Evolutionary conservation across 1,284 basidiomycete genomes (phyloP).

Genomic region (Tilletia caries): DNA sequence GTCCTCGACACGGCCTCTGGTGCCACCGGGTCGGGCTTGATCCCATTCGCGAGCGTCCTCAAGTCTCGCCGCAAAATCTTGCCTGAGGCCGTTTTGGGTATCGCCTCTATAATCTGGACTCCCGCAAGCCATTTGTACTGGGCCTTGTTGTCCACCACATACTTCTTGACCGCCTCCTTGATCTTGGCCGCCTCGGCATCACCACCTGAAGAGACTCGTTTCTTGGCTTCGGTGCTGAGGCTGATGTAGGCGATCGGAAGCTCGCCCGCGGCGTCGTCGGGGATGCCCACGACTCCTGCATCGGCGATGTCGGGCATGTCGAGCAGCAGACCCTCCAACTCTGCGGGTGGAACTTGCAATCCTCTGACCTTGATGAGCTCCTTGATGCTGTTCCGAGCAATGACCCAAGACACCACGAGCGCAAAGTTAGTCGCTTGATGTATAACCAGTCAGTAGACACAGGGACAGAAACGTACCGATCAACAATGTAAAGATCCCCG

Average conservation of each 20-base stretch:
- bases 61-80: slow-evolving; percentile 41
- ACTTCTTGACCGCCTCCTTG: slow-evolving; percentile 55
- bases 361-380: slow-evolving; percentile 33
- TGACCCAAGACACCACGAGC: background rate
- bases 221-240: slow-evolving; percentile 57
- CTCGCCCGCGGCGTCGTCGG: slow-evolving; percentile 75
- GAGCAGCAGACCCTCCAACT: slow-evolving; percentile 71
- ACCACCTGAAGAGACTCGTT: slow-evolving; percentile 58
- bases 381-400: slow-evolving; percentile 14
- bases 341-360: slow-evolving; percentile 52
- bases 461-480: slow-evolving; percentile 15
- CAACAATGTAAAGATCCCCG: slow-evolving; percentile 38
- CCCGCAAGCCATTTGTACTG: slow-evolving; percentile 68
- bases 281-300: slow-evolving; percentile 70
- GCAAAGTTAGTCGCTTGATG: background rate
- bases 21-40: slow-evolving; percentile 25
- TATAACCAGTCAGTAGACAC: too few relatives aligned
- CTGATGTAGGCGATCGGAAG: slow-evolving; percentile 72
- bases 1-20: slow-evolving; percentile 24
- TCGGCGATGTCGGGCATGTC: slow-evolving; percentile 68
- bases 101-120: slow-evolving; percentile 50
- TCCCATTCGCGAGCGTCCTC: slow-evolving; percentile 35
- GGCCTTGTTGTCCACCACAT: slow-evolving; percentile 58
- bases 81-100: slow-evolving; percentile 39
- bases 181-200: slow-evolving; percentile 22